Base-by-base conservation (phyloP, 2,329 filamentous ascomycete genomes). In the Penicillium sp. region DNA sequence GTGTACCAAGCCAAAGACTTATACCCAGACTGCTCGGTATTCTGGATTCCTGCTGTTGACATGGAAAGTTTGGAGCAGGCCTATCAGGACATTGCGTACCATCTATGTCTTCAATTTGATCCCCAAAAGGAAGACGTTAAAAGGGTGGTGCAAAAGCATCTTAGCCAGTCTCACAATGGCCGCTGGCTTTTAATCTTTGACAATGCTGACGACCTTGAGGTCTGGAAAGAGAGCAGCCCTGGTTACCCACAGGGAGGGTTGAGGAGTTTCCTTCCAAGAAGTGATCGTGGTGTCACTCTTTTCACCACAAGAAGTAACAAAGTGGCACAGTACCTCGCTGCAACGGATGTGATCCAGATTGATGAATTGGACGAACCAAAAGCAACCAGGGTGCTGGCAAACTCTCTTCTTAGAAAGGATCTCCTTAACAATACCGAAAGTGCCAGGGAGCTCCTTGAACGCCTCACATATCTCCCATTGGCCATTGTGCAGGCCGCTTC, bases 401-500 rank as follows among this genome's bases (percentile, higher is more conserved):
- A 59, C 2, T 52, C 22, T 6, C 51, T 70, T 3, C 3, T 61
- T 8, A 26, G 64, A 3, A 58, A 65, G 33, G 45, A 54, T 10
- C 52, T 68, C 4, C 27, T 68, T 0, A 16, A 50, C 16, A 65
- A 71, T n/a, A 6, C 31, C 5, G 21, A 50, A 4, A 46, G 22
- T 3, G 52, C 55, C 0, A n/a, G 5, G 9, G 10, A 49, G 8
- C 61, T 74, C 1, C 61, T 72, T 6, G 31, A 61, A 2, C 57
- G 55, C 13, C 59, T 73, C 3, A 60, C 62, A 0, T 68, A 51
- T 59, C 68, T 74, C 1, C 71, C 71, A 9, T 39, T 74, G 4
- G 72, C 69, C 0, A 71, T 74, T 19, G 59, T 51, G 1, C 72
- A 74, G 22, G 71, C 72, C 4, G 65, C 64, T 1, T 57, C 67